A percentile compares a stretch with the other conserved stretches of the same genome.
phyloP scores from a whole-genome alignment of 192 early-diverging fungal genomes.

The Backusella mclennaniae region DNA sequence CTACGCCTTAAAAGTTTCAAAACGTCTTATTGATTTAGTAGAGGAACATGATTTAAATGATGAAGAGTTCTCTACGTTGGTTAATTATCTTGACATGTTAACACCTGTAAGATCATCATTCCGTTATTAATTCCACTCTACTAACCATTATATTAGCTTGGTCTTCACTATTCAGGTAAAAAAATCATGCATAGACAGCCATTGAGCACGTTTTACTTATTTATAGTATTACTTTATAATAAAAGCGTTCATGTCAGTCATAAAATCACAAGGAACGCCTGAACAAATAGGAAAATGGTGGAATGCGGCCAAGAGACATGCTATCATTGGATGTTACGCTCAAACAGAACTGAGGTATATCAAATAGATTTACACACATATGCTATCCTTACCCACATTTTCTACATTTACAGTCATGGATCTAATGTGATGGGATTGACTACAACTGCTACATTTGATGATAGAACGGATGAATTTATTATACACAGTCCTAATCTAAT shows the following conservation, averaged over 20 bases:
- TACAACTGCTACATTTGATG: constrained; percentile 73
- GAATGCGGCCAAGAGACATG: constrained; percentile 58
- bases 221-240: not conserved
- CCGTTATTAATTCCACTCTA: not conserved
- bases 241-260: constrained; percentile 71
- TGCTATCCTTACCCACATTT: constrained; percentile 30
- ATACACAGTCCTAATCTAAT: constrained; percentile 62
- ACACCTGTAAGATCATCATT: constrained; percentile 30
- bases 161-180: constrained; percentile 36
- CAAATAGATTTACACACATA: constrained; percentile 34
- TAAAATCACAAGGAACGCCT: constrained; percentile 62
- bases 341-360: constrained; percentile 63
- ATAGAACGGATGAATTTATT: constrained; percentile 73
- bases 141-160: constrained; percentile 8
- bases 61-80: constrained; percentile 24
- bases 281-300: constrained; percentile 76
- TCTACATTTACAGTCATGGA: constrained; percentile 36
- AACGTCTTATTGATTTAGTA: constrained; percentile 19
- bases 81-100: constrained; percentile 41
- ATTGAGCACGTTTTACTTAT: not conserved
- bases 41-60: constrained; percentile 38
- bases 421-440: constrained; percentile 73
- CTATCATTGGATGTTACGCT: constrained; percentile 81
- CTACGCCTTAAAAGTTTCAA: constrained; percentile 13
- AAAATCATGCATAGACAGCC: constrained; percentile 11